Evolutionary conservation across 2,329 filamentous ascomycete genomes (phyloP).

Genomic region (Coniochaeta sp.): DNA sequence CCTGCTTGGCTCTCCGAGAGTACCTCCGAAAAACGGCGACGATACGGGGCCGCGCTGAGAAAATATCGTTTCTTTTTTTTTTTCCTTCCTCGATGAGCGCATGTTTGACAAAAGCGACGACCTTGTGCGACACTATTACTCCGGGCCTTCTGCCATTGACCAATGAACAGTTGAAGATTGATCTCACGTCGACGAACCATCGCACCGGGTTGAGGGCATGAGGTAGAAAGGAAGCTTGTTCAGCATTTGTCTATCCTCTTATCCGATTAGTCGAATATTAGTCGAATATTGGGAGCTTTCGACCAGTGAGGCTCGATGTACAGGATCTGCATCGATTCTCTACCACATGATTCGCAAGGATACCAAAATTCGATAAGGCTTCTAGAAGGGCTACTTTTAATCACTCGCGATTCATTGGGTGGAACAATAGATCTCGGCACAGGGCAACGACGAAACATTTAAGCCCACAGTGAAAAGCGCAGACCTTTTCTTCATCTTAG

Average conservation of each 20-base stretch:
- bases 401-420: conserved; percentile 4
- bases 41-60: not conserved
- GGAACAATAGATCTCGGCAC: not conserved
- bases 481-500: no score
- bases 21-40: not conserved
- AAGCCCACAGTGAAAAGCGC: no score
- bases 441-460: no score
- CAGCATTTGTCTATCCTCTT: not conserved
- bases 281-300: not conserved
- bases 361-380: conserved; percentile 15
- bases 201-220: not conserved
- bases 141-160: not conserved
- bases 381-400: not conserved
- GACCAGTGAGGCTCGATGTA: not conserved
- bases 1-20: not conserved
- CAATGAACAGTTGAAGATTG: not conserved
- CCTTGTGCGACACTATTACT: not conserved
- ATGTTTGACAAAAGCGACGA: not conserved
- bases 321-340: conserved; percentile 11
- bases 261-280: not conserved
- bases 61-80: not conserved
- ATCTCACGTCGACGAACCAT: not conserved
- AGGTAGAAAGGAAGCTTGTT: not conserved
- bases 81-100: not conserved
- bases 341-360: conserved; percentile 25